A percentile compares a stretch with the other conserved stretches of the same genome.
These are phyloP conservation scores for Lotmaria passim DNA, from an alignment of 208 protist species.

Conservation along the genomic window DNA sequence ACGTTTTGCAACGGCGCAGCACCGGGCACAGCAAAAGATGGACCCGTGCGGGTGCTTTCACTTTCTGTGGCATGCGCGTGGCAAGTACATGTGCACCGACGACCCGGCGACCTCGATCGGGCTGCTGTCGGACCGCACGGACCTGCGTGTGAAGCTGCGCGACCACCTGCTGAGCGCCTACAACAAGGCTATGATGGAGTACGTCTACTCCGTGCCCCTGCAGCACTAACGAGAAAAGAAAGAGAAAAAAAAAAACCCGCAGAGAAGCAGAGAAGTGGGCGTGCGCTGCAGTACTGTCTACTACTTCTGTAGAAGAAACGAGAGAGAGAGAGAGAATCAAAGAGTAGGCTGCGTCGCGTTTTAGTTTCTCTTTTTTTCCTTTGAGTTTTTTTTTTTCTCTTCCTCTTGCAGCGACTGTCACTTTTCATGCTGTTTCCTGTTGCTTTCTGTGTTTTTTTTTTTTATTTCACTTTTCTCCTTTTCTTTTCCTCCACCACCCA, in stretches of 20 bases:
- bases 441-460: not conserved
- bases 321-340: too few relatives aligned
- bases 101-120: conserved; percentile 30
- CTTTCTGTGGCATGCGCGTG: conserved; percentile 36
- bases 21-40: conserved; percentile 30
- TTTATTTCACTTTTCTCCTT: not conserved
- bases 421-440: not conserved
- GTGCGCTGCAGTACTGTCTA: not conserved
- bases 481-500: not conserved
- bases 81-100: conserved; percentile 36
- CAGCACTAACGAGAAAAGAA: not conserved
- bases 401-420: not conserved
- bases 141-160: conserved; percentile 38
- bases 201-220: conserved; percentile 31
- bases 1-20: conserved; percentile 22
- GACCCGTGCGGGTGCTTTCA: conserved; percentile 49
- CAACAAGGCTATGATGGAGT: conserved; percentile 35
- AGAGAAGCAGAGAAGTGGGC: too few relatives aligned
- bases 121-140: conserved; percentile 33
- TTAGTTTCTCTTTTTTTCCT: not conserved
- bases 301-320: too few relatives aligned
- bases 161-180: conserved; percentile 48
- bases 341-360: too few relatives aligned
- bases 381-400: not conserved
- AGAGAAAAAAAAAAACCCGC: not conserved